Percentiles rank a stretch among this genome's conserved stretches.
Evolutionary conservation across 2,329 filamentous ascomycete genomes (phyloP).

Genomic region (Aspergillus latus): DNA sequence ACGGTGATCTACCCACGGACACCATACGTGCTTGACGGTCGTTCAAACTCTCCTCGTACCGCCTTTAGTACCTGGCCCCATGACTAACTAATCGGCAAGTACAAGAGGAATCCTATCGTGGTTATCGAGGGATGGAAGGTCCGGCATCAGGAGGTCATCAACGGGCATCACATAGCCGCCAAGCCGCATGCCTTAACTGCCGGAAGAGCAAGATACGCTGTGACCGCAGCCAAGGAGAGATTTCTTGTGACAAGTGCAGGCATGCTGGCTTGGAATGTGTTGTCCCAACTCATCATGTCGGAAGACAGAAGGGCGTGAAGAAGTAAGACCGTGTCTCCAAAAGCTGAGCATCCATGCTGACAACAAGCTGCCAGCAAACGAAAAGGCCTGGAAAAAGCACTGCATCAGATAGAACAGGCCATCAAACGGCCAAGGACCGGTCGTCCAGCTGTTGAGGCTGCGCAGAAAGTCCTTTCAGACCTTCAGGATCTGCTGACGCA

Average conservation of each 20-base stretch:
- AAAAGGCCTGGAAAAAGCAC: constrained; percentile 70
- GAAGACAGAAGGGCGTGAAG: constrained; percentile 73
- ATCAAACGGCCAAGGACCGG: constrained; percentile 56
- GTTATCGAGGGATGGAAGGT: constrained; percentile 15
- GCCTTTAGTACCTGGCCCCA: no score
- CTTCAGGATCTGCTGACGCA: constrained; percentile 54
- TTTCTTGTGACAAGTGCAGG: constrained; percentile 61
- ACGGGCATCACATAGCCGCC: constrained; percentile 27
- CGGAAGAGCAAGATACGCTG: constrained; percentile 69
- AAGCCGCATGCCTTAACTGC: constrained; percentile 62
- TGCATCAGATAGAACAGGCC: constrained; percentile 72
- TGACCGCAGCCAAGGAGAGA: constrained; percentile 54
- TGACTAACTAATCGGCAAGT: neutral
- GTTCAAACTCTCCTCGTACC: no score
- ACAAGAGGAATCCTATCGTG: neutral
- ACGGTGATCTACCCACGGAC: no score
- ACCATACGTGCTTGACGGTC: no score
- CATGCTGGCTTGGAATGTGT: constrained; percentile 62
- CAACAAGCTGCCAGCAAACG: constrained; percentile 60
- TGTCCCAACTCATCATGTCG: constrained; percentile 70
- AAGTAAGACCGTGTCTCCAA: constrained; percentile 52
- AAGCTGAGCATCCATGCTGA: constrained; percentile 13
- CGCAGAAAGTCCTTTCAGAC: constrained; percentile 44
- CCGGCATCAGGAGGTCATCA: neutral
- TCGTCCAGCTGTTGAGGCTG: constrained; percentile 42